These are phyloP conservation scores for Wickerhamiella domercqiae DNA, from an alignment of 805 yeast species.

Conservation along the genomic window DNA sequence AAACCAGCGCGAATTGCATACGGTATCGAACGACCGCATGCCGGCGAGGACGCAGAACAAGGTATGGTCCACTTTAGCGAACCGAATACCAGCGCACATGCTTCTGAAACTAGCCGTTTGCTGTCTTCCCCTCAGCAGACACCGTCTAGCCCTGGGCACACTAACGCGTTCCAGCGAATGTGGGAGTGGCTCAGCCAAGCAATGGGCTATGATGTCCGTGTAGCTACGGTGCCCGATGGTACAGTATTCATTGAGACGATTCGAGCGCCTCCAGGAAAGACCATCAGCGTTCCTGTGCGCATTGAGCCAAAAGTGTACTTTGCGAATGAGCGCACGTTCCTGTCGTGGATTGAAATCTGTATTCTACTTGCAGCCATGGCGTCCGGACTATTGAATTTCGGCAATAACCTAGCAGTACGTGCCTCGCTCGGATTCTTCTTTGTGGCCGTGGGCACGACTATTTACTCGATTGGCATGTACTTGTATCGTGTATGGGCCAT, in stretches of 20 bases:
- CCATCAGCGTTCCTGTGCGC: conserved; percentile 82
- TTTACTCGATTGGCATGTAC: conserved; percentile 59
- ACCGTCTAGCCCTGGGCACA: background rate
- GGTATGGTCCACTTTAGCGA: conserved; percentile 11
- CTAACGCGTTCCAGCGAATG: background rate
- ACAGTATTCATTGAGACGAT: conserved; percentile 43
- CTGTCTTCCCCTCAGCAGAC: conserved; percentile 6
- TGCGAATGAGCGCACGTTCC: conserved; percentile 90
- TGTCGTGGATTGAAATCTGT: conserved; percentile 87
- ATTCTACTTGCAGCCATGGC: conserved; percentile 82
- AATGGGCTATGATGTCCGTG: conserved; percentile 17
- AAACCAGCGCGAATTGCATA: conserved; percentile 58
- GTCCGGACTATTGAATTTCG: conserved; percentile 70
- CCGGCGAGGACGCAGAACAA: conserved; percentile 7
- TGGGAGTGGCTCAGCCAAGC: conserved; percentile 5
- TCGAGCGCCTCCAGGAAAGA: conserved; percentile 75
- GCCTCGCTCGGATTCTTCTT: conserved; percentile 79
- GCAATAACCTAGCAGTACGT: conserved; percentile 55
- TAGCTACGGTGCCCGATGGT: conserved; percentile 45
- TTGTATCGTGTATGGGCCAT: conserved; percentile 71
- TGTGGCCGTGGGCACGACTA: conserved; percentile 57
- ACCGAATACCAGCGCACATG: conserved; percentile 4
- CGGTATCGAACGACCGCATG: conserved; percentile 20
- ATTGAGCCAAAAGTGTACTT: conserved; percentile 98
- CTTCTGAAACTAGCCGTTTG: conserved; percentile 15